A percentile compares a stretch with the other conserved stretches of the same genome.
Evolutionary conservation across 768 basidiomycete genomes (phyloP).

Genomic region (Suillus placidus): DNA sequence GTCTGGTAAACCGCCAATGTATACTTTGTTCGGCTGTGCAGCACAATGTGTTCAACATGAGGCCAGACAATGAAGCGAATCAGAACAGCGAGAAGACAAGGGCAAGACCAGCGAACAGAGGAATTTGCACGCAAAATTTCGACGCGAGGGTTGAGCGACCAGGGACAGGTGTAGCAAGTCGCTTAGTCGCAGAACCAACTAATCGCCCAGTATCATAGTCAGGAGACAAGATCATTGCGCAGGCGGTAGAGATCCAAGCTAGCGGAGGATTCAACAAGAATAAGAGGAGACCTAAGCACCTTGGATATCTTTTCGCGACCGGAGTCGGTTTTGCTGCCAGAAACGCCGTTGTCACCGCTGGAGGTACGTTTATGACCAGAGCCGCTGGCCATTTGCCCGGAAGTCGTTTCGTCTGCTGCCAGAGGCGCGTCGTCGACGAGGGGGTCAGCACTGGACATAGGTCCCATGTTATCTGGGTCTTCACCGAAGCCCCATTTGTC

Average conservation of each 20-base stretch:
- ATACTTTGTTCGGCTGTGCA: slow-evolving; percentile 91
- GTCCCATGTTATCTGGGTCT: slow-evolving; percentile 50
- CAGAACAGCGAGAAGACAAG: slow-evolving; percentile 49
- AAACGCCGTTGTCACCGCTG: slow-evolving; percentile 41
- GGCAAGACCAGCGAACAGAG: slow-evolving; percentile 39
- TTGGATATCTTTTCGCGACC: slow-evolving; percentile 78
- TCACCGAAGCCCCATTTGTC: slow-evolving; percentile 53
- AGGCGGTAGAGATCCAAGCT: slow-evolving; percentile 27
- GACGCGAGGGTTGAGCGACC: slow-evolving; percentile 12
- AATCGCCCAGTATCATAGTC: slow-evolving; percentile 16
- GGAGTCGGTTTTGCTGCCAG: slow-evolving; percentile 48
- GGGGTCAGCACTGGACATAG: slow-evolving; percentile 51
- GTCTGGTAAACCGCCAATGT: slow-evolving; percentile 88
- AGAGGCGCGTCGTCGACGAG: slow-evolving; percentile 46
- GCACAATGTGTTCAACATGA: slow-evolving; percentile 67
- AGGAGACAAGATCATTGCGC: slow-evolving; percentile 13
- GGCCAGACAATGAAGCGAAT: slow-evolving; percentile 51
- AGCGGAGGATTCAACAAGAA: slow-evolving; percentile 36
- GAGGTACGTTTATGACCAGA: slow-evolving; percentile 42
- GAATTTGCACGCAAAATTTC: slow-evolving; percentile 11
- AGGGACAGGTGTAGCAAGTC: slow-evolving; percentile 10
- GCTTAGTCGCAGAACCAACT: slow-evolving; percentile 10
- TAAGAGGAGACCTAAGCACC: slow-evolving; percentile 76
- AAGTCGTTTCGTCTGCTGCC: slow-evolving; percentile 23
- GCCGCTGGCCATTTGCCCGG: background rate